These are phyloP conservation scores for Blastocystis sp. DNA, from an alignment of 352 stramenopile genomes.

Conservation along the genomic window DNA sequence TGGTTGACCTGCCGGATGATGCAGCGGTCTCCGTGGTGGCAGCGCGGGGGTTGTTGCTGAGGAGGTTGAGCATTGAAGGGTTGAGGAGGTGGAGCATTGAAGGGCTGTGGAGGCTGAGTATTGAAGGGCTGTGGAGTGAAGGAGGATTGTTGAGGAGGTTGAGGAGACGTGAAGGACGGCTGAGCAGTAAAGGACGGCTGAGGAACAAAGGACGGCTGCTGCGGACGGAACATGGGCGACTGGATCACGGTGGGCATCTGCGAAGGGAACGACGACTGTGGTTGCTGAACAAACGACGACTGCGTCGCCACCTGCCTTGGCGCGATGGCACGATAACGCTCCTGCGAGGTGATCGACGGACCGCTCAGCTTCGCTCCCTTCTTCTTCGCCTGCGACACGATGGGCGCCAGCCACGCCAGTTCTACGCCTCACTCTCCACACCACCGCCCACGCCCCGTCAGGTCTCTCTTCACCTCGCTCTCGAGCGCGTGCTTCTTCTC, in stretches of 20 bases:
- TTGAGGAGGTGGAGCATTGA: background rate
- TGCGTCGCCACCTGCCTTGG: no score
- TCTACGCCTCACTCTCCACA: slow-evolving; percentile 9
- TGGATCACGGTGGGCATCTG: background rate
- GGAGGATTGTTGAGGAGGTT: background rate
- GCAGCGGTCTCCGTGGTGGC: background rate
- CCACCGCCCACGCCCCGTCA: background rate
- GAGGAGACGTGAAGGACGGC: no score
- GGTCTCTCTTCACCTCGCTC: background rate
- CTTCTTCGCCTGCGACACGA: background rate
- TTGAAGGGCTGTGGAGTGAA: background rate
- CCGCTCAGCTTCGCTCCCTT: background rate
- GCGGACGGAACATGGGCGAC: background rate
- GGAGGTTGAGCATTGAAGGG: background rate
- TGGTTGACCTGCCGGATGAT: slow-evolving; percentile 6
- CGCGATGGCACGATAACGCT: no score
- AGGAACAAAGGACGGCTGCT: background rate
- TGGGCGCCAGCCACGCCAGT: slow-evolving; percentile 39
- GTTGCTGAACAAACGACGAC: no score
- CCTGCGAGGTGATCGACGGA: no score
- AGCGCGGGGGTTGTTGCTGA: background rate
- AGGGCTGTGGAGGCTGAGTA: background rate
- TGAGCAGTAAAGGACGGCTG: background rate
- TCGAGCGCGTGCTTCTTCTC: background rate
- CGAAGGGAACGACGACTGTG: background rate